phyloP scores from a whole-genome alignment of 2,329 filamentous ascomycete genomes.

The Fusarium acutatum region DNA sequence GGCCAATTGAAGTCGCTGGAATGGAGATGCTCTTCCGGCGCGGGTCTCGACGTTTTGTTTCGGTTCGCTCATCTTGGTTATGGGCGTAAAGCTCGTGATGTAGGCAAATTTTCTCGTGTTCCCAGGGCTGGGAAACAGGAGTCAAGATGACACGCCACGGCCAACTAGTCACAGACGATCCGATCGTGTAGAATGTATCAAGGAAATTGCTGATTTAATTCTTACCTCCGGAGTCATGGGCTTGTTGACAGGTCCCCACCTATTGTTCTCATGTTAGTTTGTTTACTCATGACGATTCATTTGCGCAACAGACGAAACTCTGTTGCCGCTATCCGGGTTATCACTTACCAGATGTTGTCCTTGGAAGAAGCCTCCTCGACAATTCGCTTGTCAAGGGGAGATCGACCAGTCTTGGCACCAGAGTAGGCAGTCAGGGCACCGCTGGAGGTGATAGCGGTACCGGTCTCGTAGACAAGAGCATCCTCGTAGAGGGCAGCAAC shows the following conservation, averaged over 20 bases:
- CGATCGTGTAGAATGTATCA: constrained; percentile 1
- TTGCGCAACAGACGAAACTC: constrained; percentile 12
- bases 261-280: constrained; percentile 46
- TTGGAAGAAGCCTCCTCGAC: constrained; percentile 91
- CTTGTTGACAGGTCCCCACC: constrained; percentile 99
- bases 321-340: constrained; percentile 13
- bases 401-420: constrained; percentile 96
- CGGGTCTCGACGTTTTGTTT: constrained; percentile 14
- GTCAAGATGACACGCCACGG: constrained; percentile 5
- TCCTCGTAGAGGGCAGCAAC: constrained; percentile 98
- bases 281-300: constrained; percentile 29
- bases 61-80: constrained; percentile 1
- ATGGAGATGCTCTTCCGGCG: constrained; percentile 30
- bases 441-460: constrained; percentile 94
- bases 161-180: constrained; percentile 6
- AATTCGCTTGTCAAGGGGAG: constrained; percentile 96
- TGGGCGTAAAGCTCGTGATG: constrained; percentile 29
- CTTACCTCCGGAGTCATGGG: constrained; percentile 93
- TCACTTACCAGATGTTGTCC: constrained; percentile 81
- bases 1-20: constrained; percentile 36
- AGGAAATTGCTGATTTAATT: constrained; percentile 19
- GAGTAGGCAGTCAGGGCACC: constrained; percentile 98
- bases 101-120: constrained; percentile 13
- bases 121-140: not conserved
- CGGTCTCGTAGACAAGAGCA: constrained; percentile 95